Evolutionary conservation across 345 rosid genomes (phyloP).

Genomic region (Acer yangbiense): DNA sequence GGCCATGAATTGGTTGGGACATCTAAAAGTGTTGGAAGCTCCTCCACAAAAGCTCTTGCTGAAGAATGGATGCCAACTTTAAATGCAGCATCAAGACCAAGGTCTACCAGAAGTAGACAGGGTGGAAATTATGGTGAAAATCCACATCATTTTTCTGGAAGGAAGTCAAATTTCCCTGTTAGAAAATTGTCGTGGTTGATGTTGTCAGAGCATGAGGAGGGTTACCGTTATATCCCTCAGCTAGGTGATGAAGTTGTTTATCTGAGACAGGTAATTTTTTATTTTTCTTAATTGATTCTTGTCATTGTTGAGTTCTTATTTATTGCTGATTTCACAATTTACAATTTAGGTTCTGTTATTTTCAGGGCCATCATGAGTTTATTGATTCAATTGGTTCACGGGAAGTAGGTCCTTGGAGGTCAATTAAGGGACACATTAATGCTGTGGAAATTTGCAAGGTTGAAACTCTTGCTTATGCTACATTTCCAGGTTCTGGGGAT

Average conservation of each 20-base stretch:
- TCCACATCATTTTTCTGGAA: slow-evolving; percentile 31
- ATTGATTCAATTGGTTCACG: slow-evolving; percentile 35
- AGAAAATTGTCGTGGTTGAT: slow-evolving; percentile 80
- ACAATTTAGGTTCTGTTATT: slow-evolving; percentile 24
- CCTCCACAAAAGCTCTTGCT: slow-evolving; percentile 35
- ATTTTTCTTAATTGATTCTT: slow-evolving; percentile 10
- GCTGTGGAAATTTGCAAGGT: slow-evolving; percentile 84
- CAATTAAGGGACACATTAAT: slow-evolving; percentile 53
- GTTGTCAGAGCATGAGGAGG: slow-evolving; percentile 82
- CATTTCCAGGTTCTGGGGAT: slow-evolving; percentile 90
- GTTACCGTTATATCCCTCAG: slow-evolving; percentile 91
- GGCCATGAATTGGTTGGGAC: slow-evolving; percentile 45
- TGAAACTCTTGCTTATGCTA: slow-evolving; percentile 67
- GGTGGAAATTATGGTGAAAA: slow-evolving; percentile 29
- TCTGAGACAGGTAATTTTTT: slow-evolving; percentile 71
- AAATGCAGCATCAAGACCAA: slow-evolving; percentile 47
- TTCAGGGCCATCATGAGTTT: slow-evolving; percentile 92
- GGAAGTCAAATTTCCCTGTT: slow-evolving; percentile 40
- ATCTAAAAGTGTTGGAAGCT: slow-evolving; percentile 36
- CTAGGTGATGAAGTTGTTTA: slow-evolving; percentile 87
- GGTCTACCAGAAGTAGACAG: slow-evolving; percentile 56
- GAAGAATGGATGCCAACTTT: slow-evolving; percentile 72
- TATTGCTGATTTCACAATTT: slow-evolving; percentile 6
- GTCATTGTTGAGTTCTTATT: slow-evolving; percentile 4
- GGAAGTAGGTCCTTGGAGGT: slow-evolving; percentile 67